These are phyloP conservation scores for Parietichytrium sp. DNA, from an alignment of 108 stramenopile species.

Conservation along the genomic window DNA sequence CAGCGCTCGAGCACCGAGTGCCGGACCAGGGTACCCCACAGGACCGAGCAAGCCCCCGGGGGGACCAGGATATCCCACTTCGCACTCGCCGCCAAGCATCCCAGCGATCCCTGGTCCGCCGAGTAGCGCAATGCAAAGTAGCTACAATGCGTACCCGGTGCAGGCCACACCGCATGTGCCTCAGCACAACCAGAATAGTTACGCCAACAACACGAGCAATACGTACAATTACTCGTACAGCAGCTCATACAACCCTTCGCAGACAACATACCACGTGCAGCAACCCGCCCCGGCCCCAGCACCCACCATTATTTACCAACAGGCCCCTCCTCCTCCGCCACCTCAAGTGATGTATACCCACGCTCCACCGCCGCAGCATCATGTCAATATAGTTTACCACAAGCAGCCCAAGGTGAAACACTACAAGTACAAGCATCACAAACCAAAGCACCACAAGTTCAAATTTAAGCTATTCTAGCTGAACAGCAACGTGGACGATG, in stretches of 20 bases:
- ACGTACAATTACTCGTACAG: background rate
- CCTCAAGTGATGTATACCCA: background rate
- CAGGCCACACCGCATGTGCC: background rate
- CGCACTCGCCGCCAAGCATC: too few species aligned
- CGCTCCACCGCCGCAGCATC: background rate
- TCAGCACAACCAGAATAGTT: background rate
- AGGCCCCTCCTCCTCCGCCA: background rate
- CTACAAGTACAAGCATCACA: background rate
- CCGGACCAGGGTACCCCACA: too few species aligned
- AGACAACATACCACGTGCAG: background rate
- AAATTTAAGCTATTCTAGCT: background rate
- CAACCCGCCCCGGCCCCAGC: too few species aligned
- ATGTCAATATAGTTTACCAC: background rate
- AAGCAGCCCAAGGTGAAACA: constrained; percentile 3
- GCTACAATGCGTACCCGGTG: background rate
- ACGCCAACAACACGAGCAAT: background rate
- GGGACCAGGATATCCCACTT: too few species aligned
- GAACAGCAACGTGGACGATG: background rate
- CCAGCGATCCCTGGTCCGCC: too few species aligned
- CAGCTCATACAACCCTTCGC: background rate
- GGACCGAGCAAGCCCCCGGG: too few species aligned
- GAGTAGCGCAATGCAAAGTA: too few species aligned
- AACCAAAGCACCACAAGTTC: constrained; percentile 7
- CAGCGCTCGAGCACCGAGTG: too few species aligned
- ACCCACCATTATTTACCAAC: background rate